phyloP scores from a whole-genome alignment of 2,329 filamentous ascomycete species.

The Leptosphaerulina australis region DNA sequence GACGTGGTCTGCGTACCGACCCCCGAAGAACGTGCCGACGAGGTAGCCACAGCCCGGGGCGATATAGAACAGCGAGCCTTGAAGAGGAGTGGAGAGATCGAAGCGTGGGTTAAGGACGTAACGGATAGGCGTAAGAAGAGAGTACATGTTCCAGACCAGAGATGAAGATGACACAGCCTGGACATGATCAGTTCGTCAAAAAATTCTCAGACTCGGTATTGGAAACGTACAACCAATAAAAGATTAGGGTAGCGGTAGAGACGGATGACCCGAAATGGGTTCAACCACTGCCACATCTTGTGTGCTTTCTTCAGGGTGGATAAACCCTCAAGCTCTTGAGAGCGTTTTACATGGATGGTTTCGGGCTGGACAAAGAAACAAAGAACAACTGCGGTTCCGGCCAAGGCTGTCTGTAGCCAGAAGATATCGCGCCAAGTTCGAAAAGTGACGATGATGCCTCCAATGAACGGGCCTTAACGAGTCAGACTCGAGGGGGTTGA shows the following conservation, averaged over 20 bases:
- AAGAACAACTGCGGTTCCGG: conserved; percentile 63
- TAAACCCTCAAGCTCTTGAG: conserved; percentile 65
- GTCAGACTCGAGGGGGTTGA: conserved; percentile 1
- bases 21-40: conserved; percentile 72
- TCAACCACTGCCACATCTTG: conserved; percentile 67
- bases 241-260: conserved; percentile 74
- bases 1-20: conserved; percentile 70
- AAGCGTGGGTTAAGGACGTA: conserved; percentile 78
- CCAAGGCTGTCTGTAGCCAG: conserved; percentile 75
- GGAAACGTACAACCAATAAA: conserved; percentile 50
- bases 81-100: conserved; percentile 67
- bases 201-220: neutral
- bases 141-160: conserved; percentile 79
- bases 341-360: conserved; percentile 70
- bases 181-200: neutral
- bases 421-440: conserved; percentile 76
- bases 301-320: conserved; percentile 56
- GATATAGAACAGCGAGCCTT: conserved; percentile 75
- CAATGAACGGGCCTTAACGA: conserved; percentile 70
- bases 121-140: conserved; percentile 70
- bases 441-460: conserved; percentile 78
- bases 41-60: conserved; percentile 74
- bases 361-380: conserved; percentile 73
- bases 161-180: conserved; percentile 63
- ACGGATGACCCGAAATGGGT: conserved; percentile 67